Base-by-base conservation (phyloP, 2,329 filamentous ascomycete genomes). In the Diaporthe longicolla region DNA sequence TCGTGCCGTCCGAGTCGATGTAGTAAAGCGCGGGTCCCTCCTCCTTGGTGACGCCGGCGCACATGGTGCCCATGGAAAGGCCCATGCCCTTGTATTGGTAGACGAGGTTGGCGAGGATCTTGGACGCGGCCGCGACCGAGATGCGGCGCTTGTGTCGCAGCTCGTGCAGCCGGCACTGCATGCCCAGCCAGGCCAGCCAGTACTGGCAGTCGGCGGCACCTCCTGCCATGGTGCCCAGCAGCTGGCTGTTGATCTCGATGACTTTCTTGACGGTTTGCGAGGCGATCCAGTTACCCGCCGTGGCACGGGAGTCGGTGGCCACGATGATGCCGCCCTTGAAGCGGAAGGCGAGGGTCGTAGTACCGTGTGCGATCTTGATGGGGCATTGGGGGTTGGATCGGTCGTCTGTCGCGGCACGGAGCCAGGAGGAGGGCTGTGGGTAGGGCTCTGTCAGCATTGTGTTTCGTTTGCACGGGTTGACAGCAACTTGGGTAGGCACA, bases 211-310 rank as follows among this genome's bases (percentile, higher is more conserved):
- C 97, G 84, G 97, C 97, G 82, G 97, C 97, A 86, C 97, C 97
- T 85, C 97, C 97, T 77, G 97, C 97, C 96, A 99, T 98, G 79
- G 97, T 99, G 78, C 97, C 97, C 81, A 99, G 87, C 85, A 99
- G 89, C 85, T 93, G 93, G 85, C 89, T 94, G 88, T 98, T 98
- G 89, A 98, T 98, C 89, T 98, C 95, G 82, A 99, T 98, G 79
- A 99, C 97, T 90, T 99, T 99, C 92, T 99, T 99, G 82, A 99
- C 97, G 71, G 97, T 99, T 89, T 99, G 97, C 86, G 94, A 97
- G 78, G 97, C 97, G 85, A 99, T 99, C 97, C 97, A 99, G 90
- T 97, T 97, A 81, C 97, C 97, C 40, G 97, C 96, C 63, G 97
- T 98, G 75, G 97, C 97, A 86, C 97, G 92, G 75, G 97, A 99